Percentiles rank a stretch among this genome's conserved stretches.
Conservation (phyloP, 768 basidiomycete species). For the Agaricus bisporus region DNA sequence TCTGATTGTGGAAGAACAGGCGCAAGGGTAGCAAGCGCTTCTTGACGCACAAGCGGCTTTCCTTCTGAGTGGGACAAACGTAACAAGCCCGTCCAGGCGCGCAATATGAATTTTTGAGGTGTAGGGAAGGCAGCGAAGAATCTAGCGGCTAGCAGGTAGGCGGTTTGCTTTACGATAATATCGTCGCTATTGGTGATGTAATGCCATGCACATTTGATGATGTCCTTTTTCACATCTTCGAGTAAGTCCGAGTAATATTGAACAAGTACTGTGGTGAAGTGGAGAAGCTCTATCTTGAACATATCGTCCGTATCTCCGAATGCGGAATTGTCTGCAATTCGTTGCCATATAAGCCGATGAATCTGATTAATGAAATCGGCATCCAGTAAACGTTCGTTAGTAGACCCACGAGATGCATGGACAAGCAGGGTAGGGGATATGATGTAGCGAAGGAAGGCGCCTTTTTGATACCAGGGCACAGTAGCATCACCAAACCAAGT, state of each 20-base stretch:
- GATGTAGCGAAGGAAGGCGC: conserved; percentile 72
- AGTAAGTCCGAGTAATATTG: conserved; percentile 79
- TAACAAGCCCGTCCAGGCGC: conserved; percentile 87
- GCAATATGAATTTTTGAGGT: conserved; percentile 85
- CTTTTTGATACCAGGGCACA: conserved; percentile 71
- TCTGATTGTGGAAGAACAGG: conserved; percentile 70
- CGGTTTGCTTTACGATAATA: conserved; percentile 86
- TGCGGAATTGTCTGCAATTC: conserved; percentile 49
- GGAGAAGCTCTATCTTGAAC: conserved; percentile 86
- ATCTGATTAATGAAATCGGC: conserved; percentile 63
- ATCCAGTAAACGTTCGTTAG: conserved; percentile 62
- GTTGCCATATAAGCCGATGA: conserved; percentile 76
- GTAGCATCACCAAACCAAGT: conserved; percentile 70
- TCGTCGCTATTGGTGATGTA: conserved; percentile 77
- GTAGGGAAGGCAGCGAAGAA: conserved; percentile 89
- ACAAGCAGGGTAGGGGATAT: conserved; percentile 83
- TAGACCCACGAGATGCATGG: conserved; percentile 52
- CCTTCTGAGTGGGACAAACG: conserved; percentile 71
- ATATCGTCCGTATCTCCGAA: conserved; percentile 69
- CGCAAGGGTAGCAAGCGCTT: conserved; percentile 81
- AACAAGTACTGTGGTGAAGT: conserved; percentile 84
- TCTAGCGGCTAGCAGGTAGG: conserved; percentile 83
- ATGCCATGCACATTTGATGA: conserved; percentile 92
- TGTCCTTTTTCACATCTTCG: conserved; percentile 79
- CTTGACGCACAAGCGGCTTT: conserved; percentile 69